Evolutionary conservation across 2,329 filamentous ascomycete species (phyloP).

Genomic region (Colletotrichum scovillei): DNA sequence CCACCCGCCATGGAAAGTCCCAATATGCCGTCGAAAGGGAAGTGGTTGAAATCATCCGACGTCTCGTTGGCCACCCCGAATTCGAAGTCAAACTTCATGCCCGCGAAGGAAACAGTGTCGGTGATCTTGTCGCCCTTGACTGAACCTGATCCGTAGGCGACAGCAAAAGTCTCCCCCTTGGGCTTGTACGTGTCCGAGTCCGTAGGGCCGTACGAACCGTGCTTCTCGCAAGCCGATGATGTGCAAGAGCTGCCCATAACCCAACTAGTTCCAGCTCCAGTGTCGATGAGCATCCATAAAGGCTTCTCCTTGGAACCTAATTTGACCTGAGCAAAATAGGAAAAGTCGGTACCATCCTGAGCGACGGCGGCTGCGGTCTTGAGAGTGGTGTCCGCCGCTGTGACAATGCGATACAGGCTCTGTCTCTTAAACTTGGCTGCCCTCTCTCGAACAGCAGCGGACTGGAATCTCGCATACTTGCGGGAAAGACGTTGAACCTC

Average conservation of each 20-base stretch:
- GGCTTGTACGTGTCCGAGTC: slow-evolving; percentile 74
- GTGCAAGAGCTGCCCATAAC: slow-evolving; percentile 80
- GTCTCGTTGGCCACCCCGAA: slow-evolving; percentile 81
- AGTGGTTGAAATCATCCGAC: slow-evolving; percentile 79
- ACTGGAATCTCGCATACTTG: slow-evolving; percentile 50
- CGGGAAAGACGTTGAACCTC: slow-evolving; percentile 50
- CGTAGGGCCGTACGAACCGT: slow-evolving; percentile 75
- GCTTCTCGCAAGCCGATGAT: slow-evolving; percentile 73
- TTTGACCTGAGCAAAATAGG: slow-evolving; percentile 70
- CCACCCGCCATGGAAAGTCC: slow-evolving; percentile 76
- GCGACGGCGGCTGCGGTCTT: slow-evolving; percentile 65
- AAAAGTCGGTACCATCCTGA: slow-evolving; percentile 74
- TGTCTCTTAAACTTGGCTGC: slow-evolving; percentile 45
- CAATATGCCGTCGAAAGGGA: slow-evolving; percentile 89
- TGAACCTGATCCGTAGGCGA: slow-evolving; percentile 82
- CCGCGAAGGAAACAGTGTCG: slow-evolving; percentile 76
- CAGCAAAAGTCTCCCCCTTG: slow-evolving; percentile 65
- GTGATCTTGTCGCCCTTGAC: slow-evolving; percentile 74
- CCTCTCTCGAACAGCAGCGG: slow-evolving; percentile 37
- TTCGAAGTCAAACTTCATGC: slow-evolving; percentile 70
- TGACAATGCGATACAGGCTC: slow-evolving; percentile 60
- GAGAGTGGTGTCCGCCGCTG: slow-evolving; percentile 56
- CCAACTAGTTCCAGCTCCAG: slow-evolving; percentile 81
- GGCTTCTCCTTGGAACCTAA: slow-evolving; percentile 66
- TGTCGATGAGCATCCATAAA: slow-evolving; percentile 73